These are phyloP conservation scores for Umbelopsis sp. DNA, from an alignment of 192 early-diverging fungal species.

Conservation along the genomic window DNA sequence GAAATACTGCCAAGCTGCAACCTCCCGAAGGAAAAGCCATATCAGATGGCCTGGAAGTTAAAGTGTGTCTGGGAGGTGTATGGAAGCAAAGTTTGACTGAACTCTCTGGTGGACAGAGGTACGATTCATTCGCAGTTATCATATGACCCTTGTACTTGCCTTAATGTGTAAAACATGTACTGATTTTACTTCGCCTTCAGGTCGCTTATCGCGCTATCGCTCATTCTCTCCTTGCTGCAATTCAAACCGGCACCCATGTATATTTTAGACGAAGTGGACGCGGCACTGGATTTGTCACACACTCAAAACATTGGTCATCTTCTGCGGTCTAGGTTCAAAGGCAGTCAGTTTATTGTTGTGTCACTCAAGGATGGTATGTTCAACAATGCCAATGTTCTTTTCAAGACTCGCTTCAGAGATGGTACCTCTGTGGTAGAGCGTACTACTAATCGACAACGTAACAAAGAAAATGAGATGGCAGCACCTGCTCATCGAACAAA, in stretches of 20 bases:
- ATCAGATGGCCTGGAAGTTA: slow-evolving; percentile 87
- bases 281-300: slow-evolving; percentile 95
- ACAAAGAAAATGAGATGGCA: slow-evolving; percentile 4
- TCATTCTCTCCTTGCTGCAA: slow-evolving; percentile 94
- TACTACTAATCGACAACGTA: not conserved
- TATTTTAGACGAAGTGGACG: slow-evolving; percentile 98
- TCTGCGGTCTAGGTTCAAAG: slow-evolving; percentile 89
- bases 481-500: not conserved
- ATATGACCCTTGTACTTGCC: too few species aligned
- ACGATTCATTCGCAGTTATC: not conserved
- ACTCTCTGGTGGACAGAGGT: slow-evolving; percentile 95
- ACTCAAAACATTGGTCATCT: slow-evolving; percentile 99
- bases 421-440: slow-evolving; percentile 91
- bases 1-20: slow-evolving; percentile 87
- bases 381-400: slow-evolving; percentile 97
- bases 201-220: slow-evolving; percentile 93
- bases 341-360: slow-evolving; percentile 97
- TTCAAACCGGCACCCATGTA: slow-evolving; percentile 99
- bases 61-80: slow-evolving; percentile 92
- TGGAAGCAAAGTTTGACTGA: slow-evolving; percentile 98
- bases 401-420: slow-evolving; percentile 90
- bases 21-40: slow-evolving; percentile 82
- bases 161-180: too few species aligned
- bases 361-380: slow-evolving; percentile 99
- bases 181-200: slow-evolving; percentile 36